Evolutionary conservation across 75 land plant species (phyloP).

Genomic region (Selaginella tamariscina): DNA sequence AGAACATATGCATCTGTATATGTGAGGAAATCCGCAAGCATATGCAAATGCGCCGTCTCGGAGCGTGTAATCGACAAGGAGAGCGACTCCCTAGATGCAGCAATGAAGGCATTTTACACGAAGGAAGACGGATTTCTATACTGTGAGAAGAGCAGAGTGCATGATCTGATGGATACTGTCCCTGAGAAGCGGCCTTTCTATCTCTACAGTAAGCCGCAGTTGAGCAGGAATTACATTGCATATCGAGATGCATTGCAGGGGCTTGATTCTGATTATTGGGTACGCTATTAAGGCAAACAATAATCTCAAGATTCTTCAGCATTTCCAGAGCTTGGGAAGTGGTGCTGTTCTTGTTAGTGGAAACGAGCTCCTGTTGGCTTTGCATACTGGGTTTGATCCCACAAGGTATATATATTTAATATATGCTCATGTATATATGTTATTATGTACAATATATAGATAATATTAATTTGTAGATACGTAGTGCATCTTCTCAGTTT

Average conservation of each 20-base stretch:
- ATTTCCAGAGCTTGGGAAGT: constrained; percentile 53
- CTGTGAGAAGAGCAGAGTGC: constrained; percentile 56
- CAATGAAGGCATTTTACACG: background rate
- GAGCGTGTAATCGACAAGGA: background rate
- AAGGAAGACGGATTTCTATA: constrained; percentile 55
- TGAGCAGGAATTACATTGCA: constrained; percentile 59
- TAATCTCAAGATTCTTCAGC: constrained; percentile 76
- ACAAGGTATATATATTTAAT: constrained; percentile 28
- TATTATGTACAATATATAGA: too few species aligned
- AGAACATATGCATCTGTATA: too few species aligned
- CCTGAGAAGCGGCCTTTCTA: constrained; percentile 66
- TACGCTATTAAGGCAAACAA: constrained; percentile 93
- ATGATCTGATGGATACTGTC: constrained; percentile 51
- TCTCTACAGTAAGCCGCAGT: constrained; percentile 76
- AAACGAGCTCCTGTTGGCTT: constrained; percentile 70
- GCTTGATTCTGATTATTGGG: constrained; percentile 52
- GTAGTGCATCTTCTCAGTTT: too few species aligned
- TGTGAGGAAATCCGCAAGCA: too few species aligned
- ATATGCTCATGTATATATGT: too few species aligned
- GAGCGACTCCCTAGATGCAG: background rate
- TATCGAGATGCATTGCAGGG: constrained; percentile 66
- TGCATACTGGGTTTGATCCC: constrained; percentile 80
- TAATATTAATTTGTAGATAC: too few species aligned
- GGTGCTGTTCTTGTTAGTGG: constrained; percentile 93
- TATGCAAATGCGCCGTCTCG: background rate